Evolutionary conservation across 2,329 filamentous ascomycete species (phyloP), one percentile per base, ranked within the genome.

Genomic region (Salinomyces thailandicus): DNA sequence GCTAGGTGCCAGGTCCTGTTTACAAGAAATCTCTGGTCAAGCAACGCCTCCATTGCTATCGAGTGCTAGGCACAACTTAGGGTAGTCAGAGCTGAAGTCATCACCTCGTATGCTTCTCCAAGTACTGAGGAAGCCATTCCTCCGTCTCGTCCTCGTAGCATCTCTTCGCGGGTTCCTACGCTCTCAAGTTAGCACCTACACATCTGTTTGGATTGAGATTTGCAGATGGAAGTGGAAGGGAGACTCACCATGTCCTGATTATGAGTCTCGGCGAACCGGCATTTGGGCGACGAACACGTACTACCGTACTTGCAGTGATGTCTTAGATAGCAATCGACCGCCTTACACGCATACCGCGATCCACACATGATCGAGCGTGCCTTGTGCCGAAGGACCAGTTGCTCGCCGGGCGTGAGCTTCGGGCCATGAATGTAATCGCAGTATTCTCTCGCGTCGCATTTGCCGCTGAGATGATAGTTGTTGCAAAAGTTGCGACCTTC

Each of bases 401-500:
- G 41, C 39, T 66, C 64, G 4, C 50, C 57, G 2, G 50, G 43
- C 1, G 46, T 51, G 14, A 68, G 48, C 15, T 54, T 58, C 22
- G 61, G 58, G 24, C 60, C 60, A 41, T 68, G 65, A 34, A 57
- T 48, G 41, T 65, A 67, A 22, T 55, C 51, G 45, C 64, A 68
- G 36, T 61, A 60, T 8, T 55, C 50, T 6, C 58, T 61, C n/a
- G 59, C 53, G 5, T 48, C 41, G 37, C 65, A 68, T 18, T 59
- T 48, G 2, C 60, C 61, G 4, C 36, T 40, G 11, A 63, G 47
- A 36, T 62, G 57, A 31, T 52, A 58, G 28, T 50, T 50, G 44
- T 63, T 63, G 49, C 61, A 62, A 30, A 50, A 48, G 22, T 63
- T 62, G 27, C 39, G 42, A 15, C 49, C 47, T 5, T 47, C 39